Percentiles rank a stretch among this genome's conserved stretches.
phyloP scores from a whole-genome alignment of 2,329 filamentous ascomycete species.

The Emergomyces orientalis region DNA sequence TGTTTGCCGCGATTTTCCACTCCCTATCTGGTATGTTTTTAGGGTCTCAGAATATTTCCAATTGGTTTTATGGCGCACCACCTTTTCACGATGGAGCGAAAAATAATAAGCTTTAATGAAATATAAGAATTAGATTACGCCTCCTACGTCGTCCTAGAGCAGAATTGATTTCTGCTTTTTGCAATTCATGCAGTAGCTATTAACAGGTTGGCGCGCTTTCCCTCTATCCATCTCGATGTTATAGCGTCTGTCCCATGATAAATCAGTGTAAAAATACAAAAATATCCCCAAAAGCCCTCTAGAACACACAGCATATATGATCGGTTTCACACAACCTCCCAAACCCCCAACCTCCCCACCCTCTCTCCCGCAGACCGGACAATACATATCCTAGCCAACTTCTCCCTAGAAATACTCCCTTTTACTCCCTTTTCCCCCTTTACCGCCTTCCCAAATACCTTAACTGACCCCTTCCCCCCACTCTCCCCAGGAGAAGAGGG shows the following conservation, averaged over 20 bases:
- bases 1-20: not conserved
- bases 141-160: not conserved
- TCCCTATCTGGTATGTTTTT: not conserved
- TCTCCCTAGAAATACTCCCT: conserved; percentile 12
- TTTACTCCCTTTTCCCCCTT: conserved; percentile 2
- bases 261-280: not conserved
- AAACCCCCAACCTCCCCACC: conserved; percentile 67
- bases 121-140: not conserved
- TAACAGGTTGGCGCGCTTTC: too few relatives aligned
- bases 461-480: not conserved
- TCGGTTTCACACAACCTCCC: conserved; percentile 49
- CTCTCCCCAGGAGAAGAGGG: not conserved
- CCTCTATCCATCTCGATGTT: not conserved
- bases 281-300: not conserved
- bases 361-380: conserved; percentile 71
- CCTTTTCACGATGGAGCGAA: not conserved
- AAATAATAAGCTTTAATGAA: not conserved
- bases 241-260: not conserved
- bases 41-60: not conserved
- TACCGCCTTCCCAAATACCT: not conserved
- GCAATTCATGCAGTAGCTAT: not conserved
- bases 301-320: not conserved
- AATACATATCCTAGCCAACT: conserved; percentile 50
- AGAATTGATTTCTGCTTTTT: too few relatives aligned
- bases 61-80: not conserved